Evolutionary conservation across 495 filamentous ascomycete species (phyloP).

Genomic region (Patellaria atrata): DNA sequence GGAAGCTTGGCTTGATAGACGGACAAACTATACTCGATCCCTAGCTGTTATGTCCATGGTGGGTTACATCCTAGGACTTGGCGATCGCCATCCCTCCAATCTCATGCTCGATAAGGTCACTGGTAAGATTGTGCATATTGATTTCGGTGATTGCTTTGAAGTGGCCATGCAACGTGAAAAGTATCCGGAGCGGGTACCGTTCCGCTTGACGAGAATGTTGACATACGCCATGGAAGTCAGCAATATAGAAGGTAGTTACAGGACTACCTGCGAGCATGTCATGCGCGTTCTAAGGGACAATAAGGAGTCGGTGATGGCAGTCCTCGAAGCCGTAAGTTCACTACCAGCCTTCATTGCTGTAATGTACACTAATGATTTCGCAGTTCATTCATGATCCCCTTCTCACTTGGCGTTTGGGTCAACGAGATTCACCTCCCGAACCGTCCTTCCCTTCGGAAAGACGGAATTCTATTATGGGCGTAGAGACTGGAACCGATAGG

Average conservation of each 20-base stretch:
- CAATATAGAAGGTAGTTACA: slow-evolving; percentile 96
- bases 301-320: slow-evolving; percentile 96
- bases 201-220: slow-evolving; percentile 94
- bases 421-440: slow-evolving; percentile 65
- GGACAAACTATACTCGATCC: slow-evolving; percentile 95
- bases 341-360: slow-evolving; percentile 2
- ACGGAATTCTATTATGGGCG: slow-evolving; percentile 52
- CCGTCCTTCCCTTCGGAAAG: slow-evolving; percentile 71
- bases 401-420: slow-evolving; percentile 89
- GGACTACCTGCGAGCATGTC: slow-evolving; percentile 93
- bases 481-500: slow-evolving; percentile 2
- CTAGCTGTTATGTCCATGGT: slow-evolving; percentile 99
- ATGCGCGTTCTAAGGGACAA: slow-evolving; percentile 95
- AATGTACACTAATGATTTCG: slow-evolving; percentile 17
- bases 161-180: slow-evolving; percentile 99
- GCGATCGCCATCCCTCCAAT: slow-evolving; percentile 93
- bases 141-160: slow-evolving; percentile 99
- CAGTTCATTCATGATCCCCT: slow-evolving; percentile 96
- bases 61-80: slow-evolving; percentile 92
- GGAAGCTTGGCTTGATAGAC: slow-evolving; percentile 90
- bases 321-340: slow-evolving; percentile 80
- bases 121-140: slow-evolving; percentile 92
- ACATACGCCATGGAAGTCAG: slow-evolving; percentile 99
- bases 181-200: slow-evolving; percentile 93
- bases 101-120: slow-evolving; percentile 91